Evolutionary conservation across 345 rosid genomes (phyloP), one percentile per base, ranked within the genome.

Genomic region (Salix exigua): DNA sequence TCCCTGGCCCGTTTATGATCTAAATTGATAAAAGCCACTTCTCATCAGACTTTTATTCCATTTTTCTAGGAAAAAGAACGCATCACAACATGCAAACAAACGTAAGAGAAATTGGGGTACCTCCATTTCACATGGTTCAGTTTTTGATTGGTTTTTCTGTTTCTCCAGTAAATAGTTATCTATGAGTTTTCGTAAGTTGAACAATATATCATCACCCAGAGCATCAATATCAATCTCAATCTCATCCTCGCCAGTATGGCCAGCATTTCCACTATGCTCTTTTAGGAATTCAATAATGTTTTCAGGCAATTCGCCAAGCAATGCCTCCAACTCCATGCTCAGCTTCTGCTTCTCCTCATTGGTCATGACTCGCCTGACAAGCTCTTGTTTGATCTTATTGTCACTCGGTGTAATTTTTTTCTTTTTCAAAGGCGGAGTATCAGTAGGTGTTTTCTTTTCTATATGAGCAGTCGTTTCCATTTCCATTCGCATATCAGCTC

Each of bases 181-280:
- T 70, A 95, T 71, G 81, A 93, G 91, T 83, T 88, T 87, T 74
- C 90, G 82, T 71, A 95, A 77, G 75, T 70, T 83, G 73, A 91
- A 91, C 89, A 92, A 81, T 33, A 88, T 86, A 72, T 87, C 94
- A 79, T 88, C 85, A 63, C 88, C 83, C 16, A 93, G 91, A 46
- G 91, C 85, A 78, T 87, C 89, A 70, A 95, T 86, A 83, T 95
- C 97, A 78, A 95, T 88, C 88, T 91, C 97, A 80, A 95, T 90
- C 86, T 93, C 99, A 72, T 83, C 90, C 73, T 93, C 97, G 9
- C 80, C 83, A 23, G 83, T 79, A 79, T 86, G 93, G 61, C 82
- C 92, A 40, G 81, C 89, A 83, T 69, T 50, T 71, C 73, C 73
- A 76, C 91, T 87, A 19, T 90, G 89, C 85, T 90, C 89, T 81